Evolutionary conservation across 257 asterid species (phyloP).

Genomic region (Lycium ferocissimum): DNA sequence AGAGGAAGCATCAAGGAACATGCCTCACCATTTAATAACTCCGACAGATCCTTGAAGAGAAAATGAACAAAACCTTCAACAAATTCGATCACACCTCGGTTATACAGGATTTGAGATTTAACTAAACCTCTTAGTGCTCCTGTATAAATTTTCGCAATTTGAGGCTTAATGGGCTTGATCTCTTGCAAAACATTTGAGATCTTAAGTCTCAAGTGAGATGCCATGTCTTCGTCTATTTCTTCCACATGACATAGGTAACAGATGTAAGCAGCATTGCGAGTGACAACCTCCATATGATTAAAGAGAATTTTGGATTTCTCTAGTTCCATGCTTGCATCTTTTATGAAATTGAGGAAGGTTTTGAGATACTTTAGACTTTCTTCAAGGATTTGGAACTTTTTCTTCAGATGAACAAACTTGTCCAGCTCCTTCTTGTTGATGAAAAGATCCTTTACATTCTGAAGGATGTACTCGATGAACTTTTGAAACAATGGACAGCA

Average conservation of each 20-base stretch:
- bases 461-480: slow-evolving; percentile 2
- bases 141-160: not conserved
- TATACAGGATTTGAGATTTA: not conserved
- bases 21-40: not conserved
- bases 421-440: not conserved
- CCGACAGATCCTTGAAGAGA: slow-evolving; percentile 2
- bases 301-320: slow-evolving; percentile 14
- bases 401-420: not conserved
- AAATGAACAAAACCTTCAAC: slow-evolving; percentile 12
- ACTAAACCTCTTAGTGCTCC: not conserved
- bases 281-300: not conserved
- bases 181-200: not conserved
- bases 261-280: not conserved
- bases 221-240: not conserved
- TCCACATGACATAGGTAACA: not conserved
- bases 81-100: not conserved
- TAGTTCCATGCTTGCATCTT: not conserved
- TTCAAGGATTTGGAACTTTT: not conserved
- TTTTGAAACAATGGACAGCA: not conserved
- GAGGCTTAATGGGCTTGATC: not conserved
- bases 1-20: not conserved
- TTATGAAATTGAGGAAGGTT: not conserved
- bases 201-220: not conserved
- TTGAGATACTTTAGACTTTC: not conserved
- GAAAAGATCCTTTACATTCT: slow-evolving; percentile 4